Evolutionary conservation across 1,139 yeast species (phyloP).

Genomic region (Zhuliangozyma parablackwelliae): DNA sequence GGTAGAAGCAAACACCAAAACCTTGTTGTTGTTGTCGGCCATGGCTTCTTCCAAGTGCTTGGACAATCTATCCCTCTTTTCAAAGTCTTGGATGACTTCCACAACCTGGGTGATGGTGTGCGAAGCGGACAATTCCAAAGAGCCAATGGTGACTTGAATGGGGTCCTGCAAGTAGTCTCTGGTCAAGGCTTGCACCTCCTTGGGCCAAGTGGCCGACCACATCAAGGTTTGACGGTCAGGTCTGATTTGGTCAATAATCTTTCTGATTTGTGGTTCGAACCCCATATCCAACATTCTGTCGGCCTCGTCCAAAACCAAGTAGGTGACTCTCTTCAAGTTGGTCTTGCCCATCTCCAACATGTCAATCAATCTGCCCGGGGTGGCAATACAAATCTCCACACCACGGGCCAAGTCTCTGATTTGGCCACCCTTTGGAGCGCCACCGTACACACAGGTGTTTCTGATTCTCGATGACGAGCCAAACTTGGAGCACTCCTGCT

Average conservation of each 20-base stretch:
- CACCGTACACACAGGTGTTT: conserved; percentile 98
- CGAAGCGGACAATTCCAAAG: conserved; percentile 92
- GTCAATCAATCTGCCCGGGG: conserved; percentile 98
- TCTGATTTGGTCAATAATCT: conserved; percentile 90
- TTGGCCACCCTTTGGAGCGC: conserved; percentile 98
- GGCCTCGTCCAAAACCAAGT: conserved; percentile 95
- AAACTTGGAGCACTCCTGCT: conserved; percentile 91
- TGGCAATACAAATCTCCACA: conserved; percentile 90
- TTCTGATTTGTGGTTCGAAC: conserved; percentile 93
- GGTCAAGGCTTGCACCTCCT: conserved; percentile 90
- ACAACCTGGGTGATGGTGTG: conserved; percentile 93
- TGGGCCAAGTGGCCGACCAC: conserved; percentile 99
- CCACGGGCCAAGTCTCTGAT: conserved; percentile 93
- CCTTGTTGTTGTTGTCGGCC: conserved; percentile 71
- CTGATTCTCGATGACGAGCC: conserved; percentile 89
- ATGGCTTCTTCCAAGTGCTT: conserved; percentile 84
- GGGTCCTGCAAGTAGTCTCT: conserved; percentile 88
- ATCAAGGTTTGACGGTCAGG: conserved; percentile 97
- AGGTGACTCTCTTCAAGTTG: conserved; percentile 92
- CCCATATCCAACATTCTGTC: conserved; percentile 98
- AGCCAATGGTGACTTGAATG: conserved; percentile 94
- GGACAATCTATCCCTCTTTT: conserved; percentile 84
- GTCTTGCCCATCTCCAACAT: conserved; percentile 95
- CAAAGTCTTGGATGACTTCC: conserved; percentile 87
- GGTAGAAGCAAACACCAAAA: conserved; percentile 86